Evolutionary conservation across 148 eudicot species (phyloP).

Genomic region (Rhododendron simsii): DNA sequence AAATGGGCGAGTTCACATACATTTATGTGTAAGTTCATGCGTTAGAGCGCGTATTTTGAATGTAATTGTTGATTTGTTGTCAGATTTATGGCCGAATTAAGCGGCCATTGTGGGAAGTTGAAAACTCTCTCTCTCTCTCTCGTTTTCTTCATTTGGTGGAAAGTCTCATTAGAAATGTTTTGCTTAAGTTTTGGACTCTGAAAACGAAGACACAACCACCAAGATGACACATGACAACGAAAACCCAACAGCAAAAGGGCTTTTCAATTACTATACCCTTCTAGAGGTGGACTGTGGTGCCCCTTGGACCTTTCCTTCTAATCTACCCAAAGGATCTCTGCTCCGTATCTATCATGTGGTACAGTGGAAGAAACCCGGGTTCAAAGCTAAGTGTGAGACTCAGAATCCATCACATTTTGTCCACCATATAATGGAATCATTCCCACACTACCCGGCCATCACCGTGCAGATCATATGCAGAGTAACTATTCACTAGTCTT

Average conservation of each 20-base stretch:
- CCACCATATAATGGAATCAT: neutral
- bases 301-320: neutral
- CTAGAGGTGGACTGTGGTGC: neutral
- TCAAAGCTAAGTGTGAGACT: neutral
- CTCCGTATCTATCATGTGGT: neutral
- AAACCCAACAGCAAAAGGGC: neutral
- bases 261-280: neutral
- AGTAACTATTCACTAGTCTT: no score
- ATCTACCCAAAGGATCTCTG: neutral
- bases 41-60: neutral
- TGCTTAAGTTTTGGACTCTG: neutral
- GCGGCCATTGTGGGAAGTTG: neutral
- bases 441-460: neutral
- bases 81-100: neutral
- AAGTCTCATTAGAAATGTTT: neutral
- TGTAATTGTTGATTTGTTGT: neutral
- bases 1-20: no score
- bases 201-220: conserved; percentile 16
- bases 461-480: neutral
- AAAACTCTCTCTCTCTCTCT: neutral
- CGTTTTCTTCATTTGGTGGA: neutral
- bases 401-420: neutral
- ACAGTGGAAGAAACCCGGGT: neutral
- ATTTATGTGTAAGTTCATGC: neutral
- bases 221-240: conserved; percentile 1